Evolutionary conservation across 169 alveolate genomes (phyloP).

Genomic region (Plasmodium malariae): DNA sequence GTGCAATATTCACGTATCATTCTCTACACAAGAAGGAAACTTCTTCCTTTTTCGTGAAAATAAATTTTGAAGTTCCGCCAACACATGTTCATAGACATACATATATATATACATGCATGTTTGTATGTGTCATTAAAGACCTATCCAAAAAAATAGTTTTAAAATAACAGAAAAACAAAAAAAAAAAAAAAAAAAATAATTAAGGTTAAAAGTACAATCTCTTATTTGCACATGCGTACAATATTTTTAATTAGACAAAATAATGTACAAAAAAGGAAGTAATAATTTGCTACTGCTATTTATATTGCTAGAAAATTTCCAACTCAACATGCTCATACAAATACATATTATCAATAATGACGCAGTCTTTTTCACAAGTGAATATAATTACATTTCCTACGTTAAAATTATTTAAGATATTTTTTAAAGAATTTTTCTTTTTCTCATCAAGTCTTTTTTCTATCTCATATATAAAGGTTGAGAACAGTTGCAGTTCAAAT

Average conservation of each 20-base stretch:
- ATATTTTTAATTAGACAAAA: slow-evolving; percentile 11
- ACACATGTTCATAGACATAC: neutral
- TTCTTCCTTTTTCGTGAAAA: slow-evolving; percentile 8
- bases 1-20: neutral
- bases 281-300: neutral
- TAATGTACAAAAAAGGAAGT: neutral
- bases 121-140: neutral
- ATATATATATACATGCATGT: neutral
- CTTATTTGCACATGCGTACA: neutral
- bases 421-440: slow-evolving; percentile 6
- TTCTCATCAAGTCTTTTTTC: slow-evolving; percentile 35
- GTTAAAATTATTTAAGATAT: slow-evolving; percentile 53
- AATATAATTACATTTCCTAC: slow-evolving; percentile 72
- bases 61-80: slow-evolving; percentile 15
- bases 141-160: slow-evolving; percentile 12
- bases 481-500: slow-evolving; percentile 62
- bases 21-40: neutral
- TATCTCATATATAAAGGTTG: slow-evolving; percentile 65
- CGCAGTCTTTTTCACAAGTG: slow-evolving; percentile 70
- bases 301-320: slow-evolving; percentile 45
- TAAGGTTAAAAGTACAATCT: neutral
- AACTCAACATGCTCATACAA: slow-evolving; percentile 64
- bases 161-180: slow-evolving; percentile 21
- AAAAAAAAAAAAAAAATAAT: slow-evolving; percentile 31
- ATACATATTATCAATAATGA: slow-evolving; percentile 56